These are phyloP conservation scores for Alopecurus myosuroides DNA, from an alignment of 176 grass and related monocot genomes.

Conservation along the genomic window DNA sequence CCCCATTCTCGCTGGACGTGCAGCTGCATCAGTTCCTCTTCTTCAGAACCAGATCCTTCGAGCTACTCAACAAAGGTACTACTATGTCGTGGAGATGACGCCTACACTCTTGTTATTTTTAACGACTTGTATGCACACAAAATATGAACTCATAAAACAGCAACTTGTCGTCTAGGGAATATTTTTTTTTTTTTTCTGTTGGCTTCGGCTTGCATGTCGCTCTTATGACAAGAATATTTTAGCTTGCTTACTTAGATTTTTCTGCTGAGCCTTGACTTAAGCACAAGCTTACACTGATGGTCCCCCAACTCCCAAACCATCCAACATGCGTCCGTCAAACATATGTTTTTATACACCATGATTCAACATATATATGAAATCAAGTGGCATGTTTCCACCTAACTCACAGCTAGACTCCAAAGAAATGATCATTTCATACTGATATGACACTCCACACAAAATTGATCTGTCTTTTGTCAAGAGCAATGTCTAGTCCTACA, in stretches of 20 bases:
- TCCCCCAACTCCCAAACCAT: neutral
- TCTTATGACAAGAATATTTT: neutral
- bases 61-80: slow-evolving; percentile 47
- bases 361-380: neutral
- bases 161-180: neutral
- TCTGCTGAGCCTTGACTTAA: slow-evolving; percentile 3
- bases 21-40: slow-evolving; percentile 60
- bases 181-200: neutral
- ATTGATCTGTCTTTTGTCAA: neutral
- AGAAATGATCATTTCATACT: neutral
- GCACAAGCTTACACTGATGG: neutral
- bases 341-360: neutral
- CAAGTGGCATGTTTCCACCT: neutral
- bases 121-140: neutral
- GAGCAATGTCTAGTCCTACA: neutral
- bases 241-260: neutral
- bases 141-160: neutral
- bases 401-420: neutral
- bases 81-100: neutral
- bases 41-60: slow-evolving; percentile 51
- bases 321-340: neutral
- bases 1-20: slow-evolving; percentile 53
- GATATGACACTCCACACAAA: neutral
- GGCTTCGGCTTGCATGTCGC: neutral
- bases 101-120: neutral